Base-by-base conservation (phyloP, 2,329 filamentous ascomycete species). In the Cladophialophora yegresii region DNA sequence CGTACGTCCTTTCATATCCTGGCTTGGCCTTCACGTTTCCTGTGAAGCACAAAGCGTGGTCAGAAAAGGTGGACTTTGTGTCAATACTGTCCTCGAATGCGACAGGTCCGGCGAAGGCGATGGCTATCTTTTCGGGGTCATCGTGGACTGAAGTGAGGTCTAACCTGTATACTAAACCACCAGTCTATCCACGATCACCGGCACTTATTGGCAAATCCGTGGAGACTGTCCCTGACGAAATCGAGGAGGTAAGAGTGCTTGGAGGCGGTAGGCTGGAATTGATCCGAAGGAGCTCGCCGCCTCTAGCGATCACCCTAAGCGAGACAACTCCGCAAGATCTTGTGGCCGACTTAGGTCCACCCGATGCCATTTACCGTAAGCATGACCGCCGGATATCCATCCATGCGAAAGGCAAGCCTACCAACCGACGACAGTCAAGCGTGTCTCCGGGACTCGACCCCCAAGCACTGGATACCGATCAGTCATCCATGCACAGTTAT, bases 11-110 rank as follows among this genome's bases (percentile, higher is more conserved):
- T 36, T 98, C 93, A 1, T 99, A 97, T 77, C 93, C 93, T 0
- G 95, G 95, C 0, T 87, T 99, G 32, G 92, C 93, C 0, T 97
- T 98, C 75, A 93, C 90, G 43, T 99, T 99, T 70, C 87, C 91
- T 0, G 81, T 98, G 32, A 84, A 88, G 56, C 81, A 85, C 63
- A 87, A 89, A 0, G 85, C 87, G 23, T 97, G 92, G 82, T 91
- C 90, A 0, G 83, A 86, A 59, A 78, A 81, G 58, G 84, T 85
- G 66, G 93, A 98, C 73, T 92, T 96, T 67, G 92, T 97, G 32
- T 89, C 91, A 0, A 79, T 97, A 43, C 83, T 98, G 16, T 92
- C 92, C 0, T 91, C 92, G 0, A 86, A 90, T 0, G 87, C 88
- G 20, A 90, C 89, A 60, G 86, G 89, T 55, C 85, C 89, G 6